Percentiles rank a stretch among this genome's conserved stretches.
Evolutionary conservation across 192 early-diverging fungal species (phyloP).

Genomic region (Podila horticola): DNA sequence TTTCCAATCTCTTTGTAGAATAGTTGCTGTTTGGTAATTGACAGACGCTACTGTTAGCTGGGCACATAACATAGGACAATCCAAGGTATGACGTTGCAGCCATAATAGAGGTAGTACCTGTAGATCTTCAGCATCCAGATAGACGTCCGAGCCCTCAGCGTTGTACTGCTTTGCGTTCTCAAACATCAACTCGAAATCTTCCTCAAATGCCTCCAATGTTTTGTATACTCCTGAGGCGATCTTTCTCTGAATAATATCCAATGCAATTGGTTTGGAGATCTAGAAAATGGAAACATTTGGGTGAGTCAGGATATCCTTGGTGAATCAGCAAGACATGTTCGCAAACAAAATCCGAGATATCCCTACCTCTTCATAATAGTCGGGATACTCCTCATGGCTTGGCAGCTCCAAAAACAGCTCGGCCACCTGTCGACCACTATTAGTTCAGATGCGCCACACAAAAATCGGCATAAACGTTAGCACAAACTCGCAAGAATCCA

Average conservation of each 20-base stretch:
- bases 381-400: conserved; percentile 77
- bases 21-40: conserved; percentile 12
- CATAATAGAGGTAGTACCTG: conserved; percentile 32
- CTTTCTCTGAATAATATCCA: conserved; percentile 56
- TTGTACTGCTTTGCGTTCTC: conserved; percentile 93
- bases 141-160: conserved; percentile 86
- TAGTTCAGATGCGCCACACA: neutral
- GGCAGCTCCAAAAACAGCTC: conserved; percentile 84
- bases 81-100: no score
- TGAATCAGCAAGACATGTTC: neutral
- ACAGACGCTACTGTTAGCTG: neutral
- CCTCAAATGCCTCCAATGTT: conserved; percentile 67
- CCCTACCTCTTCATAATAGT: conserved; percentile 84
- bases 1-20: conserved; percentile 53
- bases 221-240: conserved; percentile 75
- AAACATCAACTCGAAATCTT: conserved; percentile 88
- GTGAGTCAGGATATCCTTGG: neutral
- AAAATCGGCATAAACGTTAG: neutral
- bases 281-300: neutral
- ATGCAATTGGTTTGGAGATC: conserved; percentile 25
- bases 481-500: neutral
- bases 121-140: conserved; percentile 78
- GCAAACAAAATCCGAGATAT: no score
- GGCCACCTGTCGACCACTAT: conserved; percentile 63
- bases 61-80: no score